Evolutionary conservation across 768 basidiomycete genomes (phyloP).

Genomic region (Amanita phalloides): DNA sequence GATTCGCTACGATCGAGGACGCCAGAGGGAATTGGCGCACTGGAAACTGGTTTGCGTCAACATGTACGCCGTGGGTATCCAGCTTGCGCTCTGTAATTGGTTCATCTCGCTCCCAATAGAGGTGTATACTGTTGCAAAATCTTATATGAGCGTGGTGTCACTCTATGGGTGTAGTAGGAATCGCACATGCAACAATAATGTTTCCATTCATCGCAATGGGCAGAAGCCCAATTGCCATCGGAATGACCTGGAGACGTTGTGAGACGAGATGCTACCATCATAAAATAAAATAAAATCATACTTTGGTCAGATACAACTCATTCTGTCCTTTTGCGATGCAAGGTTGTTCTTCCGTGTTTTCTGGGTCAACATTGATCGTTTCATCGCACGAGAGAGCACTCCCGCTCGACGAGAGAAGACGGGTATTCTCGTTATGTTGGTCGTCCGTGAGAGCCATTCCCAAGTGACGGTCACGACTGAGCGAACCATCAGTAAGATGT

Average conservation of each 20-base stretch:
- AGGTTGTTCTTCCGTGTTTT: background rate
- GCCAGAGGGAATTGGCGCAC: conserved; percentile 18
- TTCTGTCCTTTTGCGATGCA: too few relatives aligned
- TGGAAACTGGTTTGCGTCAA: conserved; percentile 51
- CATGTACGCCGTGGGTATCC: conserved; percentile 58
- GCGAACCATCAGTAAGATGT: too few relatives aligned
- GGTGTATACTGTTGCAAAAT: conserved; percentile 29
- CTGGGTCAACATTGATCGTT: background rate
- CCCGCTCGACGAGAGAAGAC: background rate
- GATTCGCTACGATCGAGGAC: too few relatives aligned
- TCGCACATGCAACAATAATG: conserved; percentile 35
- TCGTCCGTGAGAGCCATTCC: too few relatives aligned
- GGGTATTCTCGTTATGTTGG: too few relatives aligned
- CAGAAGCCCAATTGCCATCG: conserved; percentile 38
- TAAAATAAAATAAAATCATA: background rate
- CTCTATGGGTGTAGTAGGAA: background rate
- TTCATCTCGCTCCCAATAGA: conserved; percentile 49
- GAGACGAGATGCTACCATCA: background rate
- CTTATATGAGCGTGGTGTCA: background rate
- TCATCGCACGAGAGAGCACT: background rate
- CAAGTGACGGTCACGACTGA: too few relatives aligned
- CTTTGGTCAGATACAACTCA: background rate
- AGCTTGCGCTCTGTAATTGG: conserved; percentile 53
- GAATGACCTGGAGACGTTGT: conserved; percentile 22
- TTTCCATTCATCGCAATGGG: conserved; percentile 39